phyloP scores from a whole-genome alignment of 768 basidiomycete genomes.

The Asterophora lycoperdoides region DNA sequence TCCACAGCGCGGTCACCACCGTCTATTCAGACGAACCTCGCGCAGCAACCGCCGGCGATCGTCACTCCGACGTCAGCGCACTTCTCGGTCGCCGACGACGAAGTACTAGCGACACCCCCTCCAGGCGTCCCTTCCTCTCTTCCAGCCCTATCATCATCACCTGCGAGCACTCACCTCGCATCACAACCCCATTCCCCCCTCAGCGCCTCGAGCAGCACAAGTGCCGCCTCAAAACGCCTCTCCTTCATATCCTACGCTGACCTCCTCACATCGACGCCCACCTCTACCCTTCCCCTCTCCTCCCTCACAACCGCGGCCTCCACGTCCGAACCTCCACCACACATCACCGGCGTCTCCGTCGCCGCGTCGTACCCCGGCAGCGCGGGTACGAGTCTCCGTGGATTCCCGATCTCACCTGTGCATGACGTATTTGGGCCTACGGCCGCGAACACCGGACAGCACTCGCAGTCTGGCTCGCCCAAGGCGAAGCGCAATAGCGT shows the following conservation, averaged over 20 bases:
- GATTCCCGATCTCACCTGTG: slow-evolving; percentile 8
- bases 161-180: slow-evolving; percentile 16
- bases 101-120: slow-evolving; percentile 6
- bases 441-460: background rate
- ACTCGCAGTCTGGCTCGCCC: too few relatives aligned
- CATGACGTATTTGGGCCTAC: slow-evolving; percentile 5
- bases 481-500: background rate
- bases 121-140: slow-evolving; percentile 20
- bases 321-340: slow-evolving; percentile 62
- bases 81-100: slow-evolving; percentile 36
- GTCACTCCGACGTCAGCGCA: slow-evolving; percentile 48
- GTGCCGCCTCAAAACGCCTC: slow-evolving; percentile 55
- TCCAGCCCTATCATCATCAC: slow-evolving; percentile 9
- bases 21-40: slow-evolving; percentile 15
- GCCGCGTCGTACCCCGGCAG: slow-evolving; percentile 18
- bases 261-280: slow-evolving; percentile 73
- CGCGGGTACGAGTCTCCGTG: slow-evolving; percentile 24
- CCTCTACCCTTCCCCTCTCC: slow-evolving; percentile 65
- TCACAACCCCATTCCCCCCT: slow-evolving; percentile 13
- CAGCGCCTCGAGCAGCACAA: slow-evolving; percentile 40
- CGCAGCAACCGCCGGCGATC: slow-evolving; percentile 25
- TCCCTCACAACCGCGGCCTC: slow-evolving; percentile 64
- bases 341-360: slow-evolving; percentile 61
- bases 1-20: slow-evolving; percentile 7
- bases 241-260: slow-evolving; percentile 91